Conservation (phyloP, 305 asterid genomes). For the Stenogyne calaminthoides region DNA sequence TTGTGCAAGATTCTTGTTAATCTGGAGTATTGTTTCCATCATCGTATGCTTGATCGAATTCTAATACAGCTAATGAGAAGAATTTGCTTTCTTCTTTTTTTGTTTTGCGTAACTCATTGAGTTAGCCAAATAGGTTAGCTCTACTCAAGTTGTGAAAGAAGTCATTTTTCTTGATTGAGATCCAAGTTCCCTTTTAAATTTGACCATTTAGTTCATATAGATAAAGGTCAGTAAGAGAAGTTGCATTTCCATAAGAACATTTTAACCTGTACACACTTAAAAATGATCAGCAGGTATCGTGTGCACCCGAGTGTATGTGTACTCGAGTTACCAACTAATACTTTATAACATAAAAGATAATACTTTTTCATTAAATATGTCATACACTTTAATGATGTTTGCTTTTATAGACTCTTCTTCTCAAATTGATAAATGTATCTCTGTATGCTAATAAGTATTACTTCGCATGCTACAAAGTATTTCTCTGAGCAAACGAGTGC, state of each 20-base stretch:
- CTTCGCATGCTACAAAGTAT: neutral
- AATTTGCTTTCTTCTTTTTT: neutral
- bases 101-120: neutral
- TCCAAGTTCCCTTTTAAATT: neutral
- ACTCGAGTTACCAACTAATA: neutral
- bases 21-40: neutral
- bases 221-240: neutral
- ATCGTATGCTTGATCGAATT: neutral
- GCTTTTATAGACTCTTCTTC: neutral
- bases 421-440: too few species aligned
- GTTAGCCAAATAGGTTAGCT: neutral
- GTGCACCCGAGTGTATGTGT: neutral
- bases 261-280: neutral
- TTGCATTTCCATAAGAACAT: neutral
- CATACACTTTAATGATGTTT: neutral
- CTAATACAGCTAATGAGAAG: neutral
- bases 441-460: neutral
- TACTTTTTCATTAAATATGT: neutral
- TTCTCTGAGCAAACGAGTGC: neutral
- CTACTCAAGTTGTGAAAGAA: neutral
- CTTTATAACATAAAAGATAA: neutral
- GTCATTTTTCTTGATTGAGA: neutral
- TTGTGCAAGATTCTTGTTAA: constrained; percentile 7
- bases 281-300: neutral
- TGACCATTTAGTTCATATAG: neutral